These are phyloP conservation scores for Starmerella bombi DNA, from an alignment of 805 yeast species.

Conservation along the genomic window DNA sequence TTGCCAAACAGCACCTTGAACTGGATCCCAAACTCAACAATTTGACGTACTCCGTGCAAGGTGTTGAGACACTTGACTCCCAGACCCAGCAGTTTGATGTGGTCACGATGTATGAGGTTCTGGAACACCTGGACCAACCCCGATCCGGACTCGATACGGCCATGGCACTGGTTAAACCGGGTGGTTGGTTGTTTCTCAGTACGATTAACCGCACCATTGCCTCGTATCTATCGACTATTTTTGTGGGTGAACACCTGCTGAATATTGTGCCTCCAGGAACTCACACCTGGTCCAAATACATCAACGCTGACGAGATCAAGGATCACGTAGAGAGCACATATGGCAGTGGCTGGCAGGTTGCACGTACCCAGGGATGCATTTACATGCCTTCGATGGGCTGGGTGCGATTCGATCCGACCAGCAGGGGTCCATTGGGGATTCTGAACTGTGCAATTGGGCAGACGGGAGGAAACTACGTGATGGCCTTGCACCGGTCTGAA, in stretches of 20 bases:
- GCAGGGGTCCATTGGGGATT: conserved; percentile 27
- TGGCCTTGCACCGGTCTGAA: conserved; percentile 49
- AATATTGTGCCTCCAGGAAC: conserved; percentile 84
- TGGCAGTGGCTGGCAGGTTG: conserved; percentile 42
- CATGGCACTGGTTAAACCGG: conserved; percentile 52
- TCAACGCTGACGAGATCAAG: conserved; percentile 57
- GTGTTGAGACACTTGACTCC: conserved; percentile 45
- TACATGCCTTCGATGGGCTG: conserved; percentile 79
- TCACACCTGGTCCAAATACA: conserved; percentile 75
- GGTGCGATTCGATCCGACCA: conserved; percentile 35
- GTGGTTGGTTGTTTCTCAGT: conserved; percentile 76
- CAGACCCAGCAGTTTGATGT: conserved; percentile 42
- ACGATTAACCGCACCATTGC: conserved; percentile 82
- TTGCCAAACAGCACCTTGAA: conserved; percentile 56
- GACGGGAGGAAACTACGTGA: conserved; percentile 65
- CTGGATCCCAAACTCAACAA: conserved; percentile 55
- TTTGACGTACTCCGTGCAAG: conserved; percentile 44
- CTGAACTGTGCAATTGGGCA: conserved; percentile 26
- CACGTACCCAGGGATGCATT: conserved; percentile 61
- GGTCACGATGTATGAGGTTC: conserved; percentile 83
- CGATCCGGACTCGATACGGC: conserved; percentile 58
- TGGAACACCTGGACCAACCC: conserved; percentile 89
- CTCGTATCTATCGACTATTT: conserved; percentile 86
- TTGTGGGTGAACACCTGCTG: conserved; percentile 72
- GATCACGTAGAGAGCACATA: conserved; percentile 42